Evolutionary conservation across 1,284 basidiomycete species (phyloP), one percentile per base, ranked within the genome.

Genomic region (Tylopilus sp.): DNA sequence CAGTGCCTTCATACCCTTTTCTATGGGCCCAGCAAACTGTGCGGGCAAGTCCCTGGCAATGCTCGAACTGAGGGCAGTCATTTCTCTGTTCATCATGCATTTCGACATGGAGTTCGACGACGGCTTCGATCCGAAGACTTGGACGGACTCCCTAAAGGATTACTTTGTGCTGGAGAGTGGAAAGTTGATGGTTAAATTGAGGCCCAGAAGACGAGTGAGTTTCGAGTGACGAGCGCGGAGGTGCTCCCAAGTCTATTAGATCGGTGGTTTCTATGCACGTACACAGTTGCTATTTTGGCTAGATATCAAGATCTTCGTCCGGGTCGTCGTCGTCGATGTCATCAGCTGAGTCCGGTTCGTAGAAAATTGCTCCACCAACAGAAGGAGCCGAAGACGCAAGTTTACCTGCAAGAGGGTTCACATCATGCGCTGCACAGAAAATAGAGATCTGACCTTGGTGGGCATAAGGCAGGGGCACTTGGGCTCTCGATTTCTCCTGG

Each of bases 321-420:
- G 90, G 90, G 71, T 93, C 90, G 47, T 93, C 91, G 48, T 92
- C 90, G 59, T 93, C 90, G 41, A 92, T 78, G 57, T 93, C 91
- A 60, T 93, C 90, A 29, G 86, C 90, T 16, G 89, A 90, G 61
- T 92, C 90, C 15, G 91, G 89, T 57, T 91, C 86, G 54, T 92
- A 93, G 46, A 78, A 64, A 31, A 84, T 83, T 13, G 71, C 71
- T 8, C 70, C 72, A 15, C 62, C 48, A 10, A 50, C 41, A 21
- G 52, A 42, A 16, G 54, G 36, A 16, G 28, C 38, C 10, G 51
- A 48, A 41, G 51, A 39, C 2, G n/a, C 2, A 3, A 16, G 37
- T 57, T 65, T 61, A 12, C 71, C 72, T 71, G 51, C 12, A 38
- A 49, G 2, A 30, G 23, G n/a, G 33, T 55, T 48, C 30, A 46